These are phyloP conservation scores for Aspergillus oerlinghausenensis DNA, from an alignment of 2,329 filamentous ascomycete genomes.

Conservation along the genomic window DNA sequence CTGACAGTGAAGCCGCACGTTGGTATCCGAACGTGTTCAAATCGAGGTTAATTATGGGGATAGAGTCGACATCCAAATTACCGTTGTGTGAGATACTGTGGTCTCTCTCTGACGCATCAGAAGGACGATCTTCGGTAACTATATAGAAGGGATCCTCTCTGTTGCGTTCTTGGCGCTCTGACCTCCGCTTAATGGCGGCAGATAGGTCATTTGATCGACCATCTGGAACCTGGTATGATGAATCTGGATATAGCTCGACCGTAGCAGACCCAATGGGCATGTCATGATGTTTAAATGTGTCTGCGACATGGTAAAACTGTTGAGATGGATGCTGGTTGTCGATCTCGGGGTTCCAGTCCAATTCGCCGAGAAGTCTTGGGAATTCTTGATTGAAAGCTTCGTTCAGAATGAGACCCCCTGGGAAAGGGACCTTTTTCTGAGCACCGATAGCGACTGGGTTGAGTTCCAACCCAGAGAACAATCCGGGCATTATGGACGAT, in stretches of 20 bases:
- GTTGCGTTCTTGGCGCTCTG: slow-evolving; percentile 75
- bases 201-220: slow-evolving; percentile 62
- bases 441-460: slow-evolving; percentile 84
- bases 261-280: slow-evolving; percentile 15
- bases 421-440: slow-evolving; percentile 79
- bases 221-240: slow-evolving; percentile 33
- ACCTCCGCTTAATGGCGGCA: slow-evolving; percentile 67
- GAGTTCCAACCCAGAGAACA: slow-evolving; percentile 82
- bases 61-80: slow-evolving; percentile 85
- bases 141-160: slow-evolving; percentile 97
- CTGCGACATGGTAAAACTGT: slow-evolving; percentile 38
- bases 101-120: slow-evolving; percentile 49
- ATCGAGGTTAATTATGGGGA: slow-evolving; percentile 91
- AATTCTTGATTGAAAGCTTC: slow-evolving; percentile 76
- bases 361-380: slow-evolving; percentile 56
- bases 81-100: slow-evolving; percentile 75
- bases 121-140: slow-evolving; percentile 47
- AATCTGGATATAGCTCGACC: slow-evolving; percentile 18
- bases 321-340: slow-evolving; percentile 42
- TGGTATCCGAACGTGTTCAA: slow-evolving; percentile 53
- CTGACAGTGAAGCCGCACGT: slow-evolving; percentile 3
- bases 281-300: slow-evolving; percentile 18
- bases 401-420: slow-evolving; percentile 71
- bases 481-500: slow-evolving; percentile 81
- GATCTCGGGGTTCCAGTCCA: slow-evolving; percentile 45